These are phyloP conservation scores for Saccharomycopsis hybrid DNA, from an alignment of 1,139 yeast genomes.

Conservation along the genomic window DNA sequence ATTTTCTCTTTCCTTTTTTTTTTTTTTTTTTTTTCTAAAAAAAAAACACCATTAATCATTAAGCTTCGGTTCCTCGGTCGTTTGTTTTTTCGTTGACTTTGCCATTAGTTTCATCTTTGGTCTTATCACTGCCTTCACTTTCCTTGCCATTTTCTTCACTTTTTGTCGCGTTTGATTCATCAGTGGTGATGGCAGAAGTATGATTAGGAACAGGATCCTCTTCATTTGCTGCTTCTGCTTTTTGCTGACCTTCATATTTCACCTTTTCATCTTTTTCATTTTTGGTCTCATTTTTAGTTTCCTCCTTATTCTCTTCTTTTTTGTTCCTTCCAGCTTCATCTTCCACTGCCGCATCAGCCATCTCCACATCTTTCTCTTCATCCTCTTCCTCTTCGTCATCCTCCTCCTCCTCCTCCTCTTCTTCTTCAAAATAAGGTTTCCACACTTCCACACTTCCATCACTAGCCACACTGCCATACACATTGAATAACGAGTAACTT, in stretches of 20 bases:
- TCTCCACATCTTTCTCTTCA: background rate
- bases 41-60: too few relatives aligned
- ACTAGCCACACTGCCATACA: constrained; percentile 65
- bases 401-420: constrained; percentile 11
- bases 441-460: constrained; percentile 77
- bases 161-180: background rate
- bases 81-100: too few relatives aligned
- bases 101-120: background rate
- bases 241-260: background rate
- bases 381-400: constrained; percentile 6
- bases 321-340: constrained; percentile 34
- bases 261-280: constrained; percentile 21
- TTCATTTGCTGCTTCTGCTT: background rate
- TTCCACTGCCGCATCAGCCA: background rate
- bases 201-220: background rate
- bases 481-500: constrained; percentile 66
- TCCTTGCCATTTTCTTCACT: background rate
- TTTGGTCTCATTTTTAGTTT: constrained; percentile 24
- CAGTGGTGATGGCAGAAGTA: too few relatives aligned
- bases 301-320: constrained; percentile 32
- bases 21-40: too few relatives aligned
- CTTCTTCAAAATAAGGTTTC: constrained; percentile 45
- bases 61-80: too few relatives aligned
- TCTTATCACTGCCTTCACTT: background rate
- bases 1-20: too few relatives aligned